Evolutionary conservation across 129 eudicot species (phyloP).

Genomic region (Arctium lappa): DNA sequence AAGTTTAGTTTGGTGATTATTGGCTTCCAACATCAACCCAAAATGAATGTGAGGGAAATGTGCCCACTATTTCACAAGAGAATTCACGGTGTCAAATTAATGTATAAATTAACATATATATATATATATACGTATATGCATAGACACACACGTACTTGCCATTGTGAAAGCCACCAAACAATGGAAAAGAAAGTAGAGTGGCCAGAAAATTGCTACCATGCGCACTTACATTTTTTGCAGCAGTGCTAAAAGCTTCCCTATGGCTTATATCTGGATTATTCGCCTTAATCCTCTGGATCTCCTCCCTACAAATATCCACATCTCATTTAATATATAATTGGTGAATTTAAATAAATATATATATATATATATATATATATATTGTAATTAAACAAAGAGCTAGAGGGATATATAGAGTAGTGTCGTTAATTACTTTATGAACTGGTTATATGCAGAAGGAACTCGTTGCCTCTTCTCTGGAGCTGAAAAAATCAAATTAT

Average conservation of each 20-base stretch:
- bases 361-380: not conserved
- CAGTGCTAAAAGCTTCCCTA: conserved; percentile 95
- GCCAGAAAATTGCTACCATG: conserved; percentile 21
- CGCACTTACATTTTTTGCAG: conserved; percentile 70
- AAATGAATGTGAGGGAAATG: conserved; percentile 96
- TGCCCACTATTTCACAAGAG: conserved; percentile 69
- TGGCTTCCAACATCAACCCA: conserved; percentile 90
- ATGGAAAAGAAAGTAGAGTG: conserved; percentile 25
- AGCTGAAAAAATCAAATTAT: conserved; percentile 39
- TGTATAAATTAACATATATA: not conserved
- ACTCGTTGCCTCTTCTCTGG: conserved; percentile 99
- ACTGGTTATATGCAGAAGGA: conserved; percentile 93
- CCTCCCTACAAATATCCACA: conserved; percentile 55
- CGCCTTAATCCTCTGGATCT: conserved; percentile 96
- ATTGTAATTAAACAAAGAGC: not conserved
- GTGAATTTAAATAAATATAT: not conserved
- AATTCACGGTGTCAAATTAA: not conserved
- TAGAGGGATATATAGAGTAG: not conserved
- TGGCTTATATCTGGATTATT: conserved; percentile 93
- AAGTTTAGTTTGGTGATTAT: conserved; percentile 59
- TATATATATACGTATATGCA: not conserved
- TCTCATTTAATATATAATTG: not conserved
- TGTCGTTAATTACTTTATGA: conserved; percentile 52
- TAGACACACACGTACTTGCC: conserved; percentile 5
- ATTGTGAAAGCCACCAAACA: conserved; percentile 24